phyloP scores from a whole-genome alignment of 78 protist genomes.

The Dictyostelium brefeldianum region DNA sequence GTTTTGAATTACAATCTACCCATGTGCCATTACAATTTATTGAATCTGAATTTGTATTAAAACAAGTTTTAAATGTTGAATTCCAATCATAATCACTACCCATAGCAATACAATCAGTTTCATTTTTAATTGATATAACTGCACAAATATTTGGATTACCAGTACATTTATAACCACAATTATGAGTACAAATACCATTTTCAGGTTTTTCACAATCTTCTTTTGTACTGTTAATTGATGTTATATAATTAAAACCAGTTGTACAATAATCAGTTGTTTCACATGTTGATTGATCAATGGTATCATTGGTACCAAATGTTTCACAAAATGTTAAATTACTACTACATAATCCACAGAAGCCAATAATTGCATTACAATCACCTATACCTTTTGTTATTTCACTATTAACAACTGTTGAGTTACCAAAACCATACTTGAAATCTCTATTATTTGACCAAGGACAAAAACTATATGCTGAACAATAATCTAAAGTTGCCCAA shows the following conservation, averaged over 20 bases:
- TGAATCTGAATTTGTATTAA: not conserved
- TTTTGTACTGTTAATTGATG: not conserved
- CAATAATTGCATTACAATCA: not conserved
- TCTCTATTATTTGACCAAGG: no score
- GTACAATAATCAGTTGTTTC: not conserved
- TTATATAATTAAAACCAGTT: not conserved
- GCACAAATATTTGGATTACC: not conserved
- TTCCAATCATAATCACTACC: not conserved
- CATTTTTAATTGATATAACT: not conserved
- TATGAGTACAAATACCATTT: not conserved
- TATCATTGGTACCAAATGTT: not conserved
- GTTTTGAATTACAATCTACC: constrained; percentile 2
- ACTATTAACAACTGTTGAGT: no score
- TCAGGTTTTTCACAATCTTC: not conserved
- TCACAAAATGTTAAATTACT: not conserved
- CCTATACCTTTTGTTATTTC: not conserved
- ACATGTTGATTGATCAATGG: not conserved
- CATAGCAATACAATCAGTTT: not conserved
- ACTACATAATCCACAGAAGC: constrained; percentile 49
- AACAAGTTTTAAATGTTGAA: not conserved
- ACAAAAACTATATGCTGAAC: not conserved
- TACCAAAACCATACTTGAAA: no score
- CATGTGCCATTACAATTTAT: not conserved
- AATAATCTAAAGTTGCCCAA: constrained; percentile 21
- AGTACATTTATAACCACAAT: constrained; percentile 38